A percentile compares a stretch with the other conserved stretches of the same genome.
Conservation (phyloP, 2,329 filamentous ascomycete genomes). For the Sclerotinia trifoliorum region DNA sequence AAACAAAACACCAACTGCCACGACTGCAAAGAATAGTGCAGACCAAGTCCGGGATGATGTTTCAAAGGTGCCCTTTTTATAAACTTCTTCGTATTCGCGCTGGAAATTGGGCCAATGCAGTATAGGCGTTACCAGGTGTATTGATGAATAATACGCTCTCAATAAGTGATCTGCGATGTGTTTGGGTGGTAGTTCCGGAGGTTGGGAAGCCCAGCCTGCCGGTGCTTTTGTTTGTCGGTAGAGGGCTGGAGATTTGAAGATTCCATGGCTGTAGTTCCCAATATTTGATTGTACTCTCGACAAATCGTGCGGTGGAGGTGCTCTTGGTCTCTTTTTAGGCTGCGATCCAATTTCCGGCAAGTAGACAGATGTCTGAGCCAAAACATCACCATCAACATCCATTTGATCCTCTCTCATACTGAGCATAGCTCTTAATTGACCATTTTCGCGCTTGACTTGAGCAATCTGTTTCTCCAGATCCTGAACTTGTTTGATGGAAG, state of each 20-base stretch:
- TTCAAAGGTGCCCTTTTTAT: slow-evolving; percentile 61
- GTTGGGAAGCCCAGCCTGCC: slow-evolving; percentile 50
- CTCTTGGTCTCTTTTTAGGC: slow-evolving; percentile 61
- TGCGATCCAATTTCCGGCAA: slow-evolving; percentile 66
- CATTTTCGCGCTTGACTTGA: slow-evolving; percentile 76
- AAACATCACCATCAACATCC: slow-evolving; percentile 42
- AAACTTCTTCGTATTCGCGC: slow-evolving; percentile 72
- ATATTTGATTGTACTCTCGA: slow-evolving; percentile 71
- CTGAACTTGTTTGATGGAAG: slow-evolving; percentile 98
- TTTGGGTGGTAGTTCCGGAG: slow-evolving; percentile 69
- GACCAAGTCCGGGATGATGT: slow-evolving; percentile 68
- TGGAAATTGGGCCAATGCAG: slow-evolving; percentile 86
- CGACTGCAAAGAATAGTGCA: slow-evolving; percentile 76
- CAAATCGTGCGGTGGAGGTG: slow-evolving; percentile 65
- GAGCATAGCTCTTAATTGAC: slow-evolving; percentile 66
- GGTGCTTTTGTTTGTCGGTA: slow-evolving; percentile 57
- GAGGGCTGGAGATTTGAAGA: slow-evolving; percentile 74
- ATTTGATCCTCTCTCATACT: slow-evolving; percentile 45
- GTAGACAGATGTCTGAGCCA: slow-evolving; percentile 49
- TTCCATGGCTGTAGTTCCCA: slow-evolving; percentile 69
- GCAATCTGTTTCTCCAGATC: slow-evolving; percentile 91
- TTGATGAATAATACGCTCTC: slow-evolving; percentile 69
- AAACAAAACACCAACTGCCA: slow-evolving; percentile 81
- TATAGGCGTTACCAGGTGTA: slow-evolving; percentile 80
- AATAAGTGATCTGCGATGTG: slow-evolving; percentile 70